These are phyloP conservation scores for Xylaria arbuscula DNA, from an alignment of 2,329 filamentous ascomycete species.

Conservation along the genomic window DNA sequence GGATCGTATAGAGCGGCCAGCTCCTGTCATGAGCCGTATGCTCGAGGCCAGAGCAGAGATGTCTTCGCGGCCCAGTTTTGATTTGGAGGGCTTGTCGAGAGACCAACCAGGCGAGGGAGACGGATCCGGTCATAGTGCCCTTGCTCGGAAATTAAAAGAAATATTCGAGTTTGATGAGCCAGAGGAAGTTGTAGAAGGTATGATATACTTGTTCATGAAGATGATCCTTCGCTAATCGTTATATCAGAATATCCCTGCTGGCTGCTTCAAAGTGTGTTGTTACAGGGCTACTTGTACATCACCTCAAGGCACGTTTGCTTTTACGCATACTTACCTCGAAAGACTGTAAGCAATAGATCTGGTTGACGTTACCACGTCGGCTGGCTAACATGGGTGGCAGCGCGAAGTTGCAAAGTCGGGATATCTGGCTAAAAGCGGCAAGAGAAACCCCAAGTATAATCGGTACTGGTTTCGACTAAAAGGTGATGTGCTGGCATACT, in stretches of 20 bases:
- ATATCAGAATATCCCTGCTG: constrained; percentile 87
- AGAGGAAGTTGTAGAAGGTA: constrained; percentile 85
- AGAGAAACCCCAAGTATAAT: constrained; percentile 86
- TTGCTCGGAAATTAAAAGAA: constrained; percentile 79
- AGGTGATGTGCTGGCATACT: constrained; percentile 92
- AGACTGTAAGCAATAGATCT: constrained; percentile 69
- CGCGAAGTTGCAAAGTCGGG: constrained; percentile 85
- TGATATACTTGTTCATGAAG: constrained; percentile 29
- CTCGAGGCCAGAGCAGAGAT: constrained; percentile 76
- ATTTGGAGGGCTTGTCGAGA: constrained; percentile 60
- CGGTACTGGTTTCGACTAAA: constrained; percentile 95
- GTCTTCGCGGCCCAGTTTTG: constrained; percentile 67
- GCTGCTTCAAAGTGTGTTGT: constrained; percentile 87
- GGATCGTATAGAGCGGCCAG: constrained; percentile 61
- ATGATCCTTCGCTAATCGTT: neutral
- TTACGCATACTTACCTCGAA: constrained; percentile 96
- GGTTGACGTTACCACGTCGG: too few relatives aligned
- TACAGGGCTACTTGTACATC: constrained; percentile 97
- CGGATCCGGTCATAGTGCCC: constrained; percentile 61
- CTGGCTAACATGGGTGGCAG: constrained; percentile 53
- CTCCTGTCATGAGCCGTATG: constrained; percentile 82
- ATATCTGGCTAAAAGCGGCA: constrained; percentile 87
- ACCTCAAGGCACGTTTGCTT: constrained; percentile 94
- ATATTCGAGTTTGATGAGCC: constrained; percentile 85
- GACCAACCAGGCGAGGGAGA: constrained; percentile 53